Evolutionary conservation across 148 eudicot species (phyloP).

Genomic region (Rhododendron mucronatum): DNA sequence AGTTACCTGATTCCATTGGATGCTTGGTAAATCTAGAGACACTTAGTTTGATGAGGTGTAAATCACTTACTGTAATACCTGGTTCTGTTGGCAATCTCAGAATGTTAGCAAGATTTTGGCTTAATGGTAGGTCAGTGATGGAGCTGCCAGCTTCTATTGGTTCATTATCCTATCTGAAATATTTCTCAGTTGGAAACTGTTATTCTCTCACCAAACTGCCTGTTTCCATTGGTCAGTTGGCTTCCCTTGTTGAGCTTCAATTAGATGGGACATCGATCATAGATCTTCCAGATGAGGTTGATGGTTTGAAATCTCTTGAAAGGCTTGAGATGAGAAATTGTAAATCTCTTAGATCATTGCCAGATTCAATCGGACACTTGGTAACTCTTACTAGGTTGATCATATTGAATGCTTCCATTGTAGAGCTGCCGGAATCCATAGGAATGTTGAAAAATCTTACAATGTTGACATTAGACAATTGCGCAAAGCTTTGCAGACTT

Average conservation of each 20-base stretch:
- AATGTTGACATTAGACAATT: slow-evolving; percentile 30
- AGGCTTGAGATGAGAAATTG: slow-evolving; percentile 40
- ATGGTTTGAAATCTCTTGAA: slow-evolving; percentile 39
- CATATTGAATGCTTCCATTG: slow-evolving; percentile 34
- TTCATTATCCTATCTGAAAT: slow-evolving; percentile 32
- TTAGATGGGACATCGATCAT: slow-evolving; percentile 24
- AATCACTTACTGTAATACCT: slow-evolving; percentile 35
- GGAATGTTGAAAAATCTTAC: slow-evolving; percentile 45
- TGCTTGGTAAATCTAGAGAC: slow-evolving; percentile 34
- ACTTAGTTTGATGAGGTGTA: slow-evolving; percentile 31
- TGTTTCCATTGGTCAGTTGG: slow-evolving; percentile 29
- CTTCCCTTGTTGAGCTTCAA: slow-evolving; percentile 37
- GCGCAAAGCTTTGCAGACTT: slow-evolving; percentile 26
- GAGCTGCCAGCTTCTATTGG: slow-evolving; percentile 45
- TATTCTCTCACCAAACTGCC: slow-evolving; percentile 30
- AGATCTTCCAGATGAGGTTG: slow-evolving; percentile 41
- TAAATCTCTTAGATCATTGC: slow-evolving; percentile 34
- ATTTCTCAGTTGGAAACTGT: slow-evolving; percentile 30
- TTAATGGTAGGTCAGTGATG: slow-evolving; percentile 27
- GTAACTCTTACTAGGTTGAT: slow-evolving; percentile 30
- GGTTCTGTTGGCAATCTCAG: slow-evolving; percentile 36
- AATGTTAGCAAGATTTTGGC: slow-evolving; percentile 25
- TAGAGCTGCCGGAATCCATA: slow-evolving; percentile 43
- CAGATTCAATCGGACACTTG: slow-evolving; percentile 37
- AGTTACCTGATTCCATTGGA: slow-evolving; percentile 40